phyloP scores from a whole-genome alignment of 2,329 filamentous ascomycete species.

The Pseudogymnoascus sp. region DNA sequence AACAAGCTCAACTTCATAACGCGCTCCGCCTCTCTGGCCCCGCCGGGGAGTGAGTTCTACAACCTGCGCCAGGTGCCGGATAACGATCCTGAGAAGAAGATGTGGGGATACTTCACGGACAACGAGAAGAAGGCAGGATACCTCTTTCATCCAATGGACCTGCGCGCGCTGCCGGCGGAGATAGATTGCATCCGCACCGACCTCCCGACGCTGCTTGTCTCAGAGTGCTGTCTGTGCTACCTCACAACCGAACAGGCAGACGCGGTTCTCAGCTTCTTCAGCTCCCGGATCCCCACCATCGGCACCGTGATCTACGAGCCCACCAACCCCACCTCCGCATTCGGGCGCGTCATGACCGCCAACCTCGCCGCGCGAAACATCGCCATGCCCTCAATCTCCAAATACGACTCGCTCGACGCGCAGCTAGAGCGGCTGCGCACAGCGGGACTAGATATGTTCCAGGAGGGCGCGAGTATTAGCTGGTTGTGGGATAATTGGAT shows the following conservation, averaged over 20 bases:
- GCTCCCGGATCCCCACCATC: constrained; percentile 39
- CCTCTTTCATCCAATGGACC: constrained; percentile 40
- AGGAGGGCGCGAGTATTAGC: constrained; percentile 52
- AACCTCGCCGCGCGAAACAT: constrained; percentile 81
- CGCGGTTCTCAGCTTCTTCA: constrained; percentile 58
- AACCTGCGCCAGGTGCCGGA: constrained; percentile 15
- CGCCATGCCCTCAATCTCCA: constrained; percentile 70
- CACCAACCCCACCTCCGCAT: constrained; percentile 72
- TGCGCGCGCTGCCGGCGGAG: constrained; percentile 23
- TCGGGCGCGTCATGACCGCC: constrained; percentile 84
- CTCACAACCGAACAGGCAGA: constrained; percentile 59
- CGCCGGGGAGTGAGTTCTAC: constrained; percentile 26
- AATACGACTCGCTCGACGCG: constrained; percentile 58
- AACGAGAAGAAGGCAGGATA: constrained; percentile 26
- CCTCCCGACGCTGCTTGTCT: constrained; percentile 76
- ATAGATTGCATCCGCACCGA: constrained; percentile 43
- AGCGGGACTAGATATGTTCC: constrained; percentile 55
- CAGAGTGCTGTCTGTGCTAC: constrained; percentile 94
- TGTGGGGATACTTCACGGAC: neutral
- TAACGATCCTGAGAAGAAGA: neutral
- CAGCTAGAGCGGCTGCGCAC: constrained; percentile 60
- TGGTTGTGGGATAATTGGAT: constrained; percentile 78
- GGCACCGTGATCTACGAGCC: constrained; percentile 81
- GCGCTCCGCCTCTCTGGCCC: neutral
- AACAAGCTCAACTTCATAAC: constrained; percentile 36